Conservation (phyloP, 371 early-diverging fungal species). For the Lichtheimia corymbifera region DNA sequence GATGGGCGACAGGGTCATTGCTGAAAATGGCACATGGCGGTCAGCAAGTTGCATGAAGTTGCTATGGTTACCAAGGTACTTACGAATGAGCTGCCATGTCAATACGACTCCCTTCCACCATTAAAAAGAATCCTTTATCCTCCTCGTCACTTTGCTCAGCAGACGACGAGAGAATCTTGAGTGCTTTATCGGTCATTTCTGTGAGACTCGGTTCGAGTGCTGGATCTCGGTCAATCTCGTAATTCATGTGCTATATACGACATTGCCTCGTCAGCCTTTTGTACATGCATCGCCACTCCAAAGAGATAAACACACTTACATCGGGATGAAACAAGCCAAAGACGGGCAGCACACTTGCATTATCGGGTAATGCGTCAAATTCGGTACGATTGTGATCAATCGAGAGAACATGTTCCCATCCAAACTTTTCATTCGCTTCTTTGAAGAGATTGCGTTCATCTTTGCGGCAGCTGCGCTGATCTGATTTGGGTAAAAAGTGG, state of each 20-base stretch:
- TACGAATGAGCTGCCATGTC: conserved; percentile 83
- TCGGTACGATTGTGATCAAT: conserved; percentile 50
- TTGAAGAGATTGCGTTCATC: conserved; percentile 69
- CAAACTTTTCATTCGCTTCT: conserved; percentile 51
- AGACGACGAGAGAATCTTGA: conserved; percentile 59
- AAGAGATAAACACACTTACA: conserved; percentile 22
- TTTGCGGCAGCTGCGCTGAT: conserved; percentile 61
- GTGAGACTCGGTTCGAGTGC: conserved; percentile 73
- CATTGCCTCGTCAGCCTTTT: neutral
- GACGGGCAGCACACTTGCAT: conserved; percentile 61
- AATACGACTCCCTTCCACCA: conserved; percentile 96
- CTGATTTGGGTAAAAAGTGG: conserved; percentile 71
- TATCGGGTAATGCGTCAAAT: conserved; percentile 57
- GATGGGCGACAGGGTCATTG: conserved; percentile 91
- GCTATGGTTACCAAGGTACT: conserved; percentile 7
- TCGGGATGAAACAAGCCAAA: conserved; percentile 75
- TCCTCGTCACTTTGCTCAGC: conserved; percentile 1
- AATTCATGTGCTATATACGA: conserved; percentile 78
- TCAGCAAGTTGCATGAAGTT: too few species aligned
- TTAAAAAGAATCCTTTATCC: conserved; percentile 86
- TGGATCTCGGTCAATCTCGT: conserved; percentile 81
- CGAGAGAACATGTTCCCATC: conserved; percentile 61
- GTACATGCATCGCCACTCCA: neutral
- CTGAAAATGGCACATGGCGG: conserved; percentile 26
- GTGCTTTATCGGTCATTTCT: conserved; percentile 84